Percentiles rank a stretch among this genome's conserved stretches.
phyloP scores from a whole-genome alignment of 2,329 filamentous ascomycete genomes.

The Hortaea sp. region DNA sequence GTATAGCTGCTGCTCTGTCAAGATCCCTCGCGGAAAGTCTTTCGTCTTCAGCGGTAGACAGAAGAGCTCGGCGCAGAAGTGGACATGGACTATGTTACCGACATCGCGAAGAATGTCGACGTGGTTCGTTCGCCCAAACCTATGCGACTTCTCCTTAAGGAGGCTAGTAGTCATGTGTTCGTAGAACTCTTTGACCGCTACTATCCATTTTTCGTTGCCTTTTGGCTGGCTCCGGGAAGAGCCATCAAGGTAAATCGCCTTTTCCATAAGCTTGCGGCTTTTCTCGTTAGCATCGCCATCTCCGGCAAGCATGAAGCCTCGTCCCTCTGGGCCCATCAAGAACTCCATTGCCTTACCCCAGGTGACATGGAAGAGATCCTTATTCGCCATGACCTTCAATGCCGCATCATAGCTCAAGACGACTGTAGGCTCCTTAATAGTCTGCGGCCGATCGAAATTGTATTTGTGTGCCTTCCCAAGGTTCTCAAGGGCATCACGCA shows the following conservation, averaged over 20 bases:
- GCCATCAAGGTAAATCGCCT: slow-evolving; percentile 31
- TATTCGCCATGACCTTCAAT: slow-evolving; percentile 32
- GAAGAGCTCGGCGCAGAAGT: slow-evolving; percentile 47
- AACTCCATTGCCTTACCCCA: slow-evolving; percentile 38
- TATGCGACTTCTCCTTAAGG: slow-evolving; percentile 35
- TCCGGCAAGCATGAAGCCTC: slow-evolving; percentile 40
- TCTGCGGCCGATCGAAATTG: slow-evolving; percentile 24
- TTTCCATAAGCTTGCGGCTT: slow-evolving; percentile 34
- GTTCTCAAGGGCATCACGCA: slow-evolving; percentile 32
- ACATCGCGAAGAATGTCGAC: slow-evolving; percentile 42
- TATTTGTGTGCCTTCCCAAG: slow-evolving; percentile 34
- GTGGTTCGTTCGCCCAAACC: slow-evolving; percentile 34
- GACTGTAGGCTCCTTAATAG: slow-evolving; percentile 26
- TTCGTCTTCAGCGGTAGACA: slow-evolving; percentile 46
- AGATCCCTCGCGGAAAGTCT: slow-evolving; percentile 40
- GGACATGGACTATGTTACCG: slow-evolving; percentile 44
- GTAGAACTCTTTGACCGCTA: slow-evolving; percentile 38
- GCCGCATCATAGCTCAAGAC: slow-evolving; percentile 38
- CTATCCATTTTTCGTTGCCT: slow-evolving; percentile 33
- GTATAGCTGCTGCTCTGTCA: slow-evolving; percentile 45
- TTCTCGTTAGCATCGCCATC: slow-evolving; percentile 32
- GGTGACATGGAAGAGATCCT: slow-evolving; percentile 36
- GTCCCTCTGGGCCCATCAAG: slow-evolving; percentile 33
- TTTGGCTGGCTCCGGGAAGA: slow-evolving; percentile 17
- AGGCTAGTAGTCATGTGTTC: slow-evolving; percentile 37